Conservation (phyloP, 2,329 filamentous ascomycete genomes). For the Diaporthe citri region DNA sequence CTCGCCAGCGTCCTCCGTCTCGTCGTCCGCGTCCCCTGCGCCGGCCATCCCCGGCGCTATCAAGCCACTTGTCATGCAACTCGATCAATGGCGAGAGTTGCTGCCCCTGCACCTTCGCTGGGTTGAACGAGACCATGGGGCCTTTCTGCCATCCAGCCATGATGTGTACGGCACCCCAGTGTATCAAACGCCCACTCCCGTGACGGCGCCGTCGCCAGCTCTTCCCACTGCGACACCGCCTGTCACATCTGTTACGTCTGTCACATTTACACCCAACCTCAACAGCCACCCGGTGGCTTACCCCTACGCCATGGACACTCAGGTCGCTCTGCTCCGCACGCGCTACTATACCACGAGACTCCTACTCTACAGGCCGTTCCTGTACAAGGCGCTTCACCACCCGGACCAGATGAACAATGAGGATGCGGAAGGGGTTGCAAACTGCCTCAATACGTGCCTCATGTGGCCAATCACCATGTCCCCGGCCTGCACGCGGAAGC, state of each 20-base stretch:
- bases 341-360: conserved; percentile 71
- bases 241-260: conserved; percentile 32
- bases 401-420: conserved; percentile 65
- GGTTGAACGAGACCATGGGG: conserved; percentile 64
- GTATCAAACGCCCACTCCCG: conserved; percentile 43
- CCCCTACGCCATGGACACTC: conserved; percentile 66
- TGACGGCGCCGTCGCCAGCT: conserved; percentile 42
- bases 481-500: conserved; percentile 68
- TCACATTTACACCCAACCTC: conserved; percentile 62
- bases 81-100: conserved; percentile 69
- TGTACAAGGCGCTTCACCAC: conserved; percentile 71
- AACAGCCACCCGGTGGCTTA: conserved; percentile 59
- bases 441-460: conserved; percentile 69
- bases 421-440: conserved; percentile 66
- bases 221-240: background rate
- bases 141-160: conserved; percentile 51
- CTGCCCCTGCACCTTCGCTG: conserved; percentile 68
- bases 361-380: conserved; percentile 68
- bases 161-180: conserved; percentile 39
- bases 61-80: conserved; percentile 64
- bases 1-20: conserved; percentile 37
- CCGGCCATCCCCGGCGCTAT: conserved; percentile 54
- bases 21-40: conserved; percentile 1
- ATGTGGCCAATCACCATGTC: conserved; percentile 72
- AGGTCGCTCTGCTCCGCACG: conserved; percentile 68